Evolutionary conservation across 1,284 basidiomycete species (phyloP), one percentile per base, ranked within the genome.

Genomic region (Apiotrichum akiyoshidainum): DNA sequence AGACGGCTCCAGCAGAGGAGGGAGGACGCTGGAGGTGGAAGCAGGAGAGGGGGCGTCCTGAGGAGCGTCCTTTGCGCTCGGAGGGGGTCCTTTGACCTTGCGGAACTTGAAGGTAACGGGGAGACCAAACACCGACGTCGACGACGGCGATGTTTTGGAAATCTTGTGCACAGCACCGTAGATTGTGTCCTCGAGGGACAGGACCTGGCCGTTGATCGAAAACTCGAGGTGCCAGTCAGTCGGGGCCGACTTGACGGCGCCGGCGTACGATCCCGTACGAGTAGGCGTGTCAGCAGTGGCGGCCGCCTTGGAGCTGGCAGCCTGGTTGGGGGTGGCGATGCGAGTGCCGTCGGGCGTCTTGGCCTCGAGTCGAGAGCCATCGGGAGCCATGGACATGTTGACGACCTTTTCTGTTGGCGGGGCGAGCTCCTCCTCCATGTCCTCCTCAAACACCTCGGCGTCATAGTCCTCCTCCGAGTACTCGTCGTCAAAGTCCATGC

Each of bases 161-260:
- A 69, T 57, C 48, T 63, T 68, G 74, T 98, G 92, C 45, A 98
- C 88, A 0, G 92, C 94, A 4, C 94, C 94, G 70, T 96, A 99
- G 58, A 99, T 87, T 1, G 96, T 99, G 60, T 95, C 83, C 72
- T 93, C 89, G 60, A 95, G 79, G 0, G 87, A 86, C 26, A 99
- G 79, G 16, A 85, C 79, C 59, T 90, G 85, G 58, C 90, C 92
- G 67, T 92, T 90, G 83, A 98, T 88, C 19, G 85, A 88, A 76
- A 99, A 99, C 74, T 94, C 89, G 49, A 99, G 84, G 74, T 99
- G 94, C 92, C 93, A 99, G 70, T 99, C 94, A 22, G 84, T 85
- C 0, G 93, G 91, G 70, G 91, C 90, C 2, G 91, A 81, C 79
- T 95, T 97, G 63, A 97, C 81, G 5, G 93, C 94, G 1, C 92